Conservation (phyloP, 345 rosid genomes). For the Salix brachista region DNA sequence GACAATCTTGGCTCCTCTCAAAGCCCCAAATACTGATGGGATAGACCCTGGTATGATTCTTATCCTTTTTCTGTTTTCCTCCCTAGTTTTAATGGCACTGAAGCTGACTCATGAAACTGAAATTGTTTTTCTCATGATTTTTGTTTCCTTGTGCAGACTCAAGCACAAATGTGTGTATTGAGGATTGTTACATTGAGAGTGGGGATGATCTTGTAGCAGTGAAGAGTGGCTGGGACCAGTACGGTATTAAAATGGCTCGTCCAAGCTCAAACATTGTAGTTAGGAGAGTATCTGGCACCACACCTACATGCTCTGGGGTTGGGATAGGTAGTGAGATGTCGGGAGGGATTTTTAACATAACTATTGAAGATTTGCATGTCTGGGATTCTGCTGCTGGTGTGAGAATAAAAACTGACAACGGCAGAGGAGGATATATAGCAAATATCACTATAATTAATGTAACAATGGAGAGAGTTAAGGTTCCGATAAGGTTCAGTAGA, state of each 20-base stretch:
- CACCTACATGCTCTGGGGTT: conserved; percentile 89
- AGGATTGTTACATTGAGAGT: conserved; percentile 89
- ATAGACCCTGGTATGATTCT: conserved; percentile 73
- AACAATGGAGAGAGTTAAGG: conserved; percentile 72
- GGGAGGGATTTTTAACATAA: conserved; percentile 76
- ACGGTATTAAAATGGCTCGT: conserved; percentile 73
- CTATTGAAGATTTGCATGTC: conserved; percentile 60
- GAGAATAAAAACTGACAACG: conserved; percentile 81
- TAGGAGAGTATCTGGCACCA: conserved; percentile 80
- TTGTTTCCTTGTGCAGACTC: conserved; percentile 50
- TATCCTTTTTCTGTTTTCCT: neutral
- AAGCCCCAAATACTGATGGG: conserved; percentile 98
- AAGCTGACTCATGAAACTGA: neutral
- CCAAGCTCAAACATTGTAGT: conserved; percentile 79
- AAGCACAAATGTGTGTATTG: conserved; percentile 79
- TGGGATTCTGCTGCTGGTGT: conserved; percentile 94
- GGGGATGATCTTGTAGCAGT: conserved; percentile 96
- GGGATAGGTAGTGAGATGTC: conserved; percentile 99
- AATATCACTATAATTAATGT: conserved; percentile 60
- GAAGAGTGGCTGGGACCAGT: conserved; percentile 98
- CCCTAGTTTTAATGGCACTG: neutral
- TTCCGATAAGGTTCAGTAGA: conserved; percentile 80
- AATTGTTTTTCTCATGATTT: neutral
- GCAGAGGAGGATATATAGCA: conserved; percentile 83
- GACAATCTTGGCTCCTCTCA: conserved; percentile 89